Evolutionary conservation across 495 filamentous ascomycete genomes (phyloP), one percentile per base, ranked within the genome.

Genomic region (Aspergillus ostianus): DNA sequence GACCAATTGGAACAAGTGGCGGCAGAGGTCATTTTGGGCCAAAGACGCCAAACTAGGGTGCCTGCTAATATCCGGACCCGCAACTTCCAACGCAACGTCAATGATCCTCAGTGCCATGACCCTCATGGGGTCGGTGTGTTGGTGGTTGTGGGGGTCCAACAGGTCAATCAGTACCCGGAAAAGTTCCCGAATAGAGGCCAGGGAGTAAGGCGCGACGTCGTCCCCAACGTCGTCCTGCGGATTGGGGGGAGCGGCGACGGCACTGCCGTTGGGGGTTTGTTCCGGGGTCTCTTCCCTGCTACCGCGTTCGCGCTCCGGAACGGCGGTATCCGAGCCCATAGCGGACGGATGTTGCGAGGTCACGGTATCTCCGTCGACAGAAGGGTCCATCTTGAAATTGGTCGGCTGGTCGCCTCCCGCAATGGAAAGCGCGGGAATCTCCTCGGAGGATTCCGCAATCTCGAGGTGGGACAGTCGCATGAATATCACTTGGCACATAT

Each of bases 401-500:
- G 73, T 61, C 26, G 57, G 23, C 13, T 65, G 58, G 18, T 80
- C 82, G 62, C 87, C 85, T 17, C 83, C 82, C 51, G 84, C 77
- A 62, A 81, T 64, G 32, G 66, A 62, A 74, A 66, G 89, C 84
- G 61, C 87, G 63, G 45, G 82, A 79, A 36, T 84, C 78, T 51
- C 79, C 64, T 67, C 88, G 80, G 64, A 84, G 79, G 47, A 83
- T 80, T 49, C 82, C 80, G 90, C 85, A 36, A 87, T 81, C 66
- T 97, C 90, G 18, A 98, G 76, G 61, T 90, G 83, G 62, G 97
- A 95, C 36, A 99, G 74, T 36, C 95, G 86, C 73, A 90, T 88
- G 71, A 99, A 99, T 53, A 98, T 94, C 58, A 93, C 90, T 73
- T 98, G 95, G 69, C 93, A 97, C 93, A 99, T 99, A 60, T 89